Conservation (phyloP, 345 rosid species). For the Brassica rapa region DNA sequence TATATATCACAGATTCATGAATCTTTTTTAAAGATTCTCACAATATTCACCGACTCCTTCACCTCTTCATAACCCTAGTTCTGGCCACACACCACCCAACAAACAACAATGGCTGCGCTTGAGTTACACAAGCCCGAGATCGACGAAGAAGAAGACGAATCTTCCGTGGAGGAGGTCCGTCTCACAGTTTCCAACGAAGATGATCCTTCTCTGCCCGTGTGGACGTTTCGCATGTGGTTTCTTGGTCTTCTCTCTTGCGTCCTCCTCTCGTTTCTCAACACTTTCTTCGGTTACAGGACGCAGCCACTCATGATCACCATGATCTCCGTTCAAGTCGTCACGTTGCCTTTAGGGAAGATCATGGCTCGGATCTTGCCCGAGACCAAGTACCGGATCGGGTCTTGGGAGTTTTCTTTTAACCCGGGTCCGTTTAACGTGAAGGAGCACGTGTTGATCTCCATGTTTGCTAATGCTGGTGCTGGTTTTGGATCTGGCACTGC, state of each 20-base stretch:
- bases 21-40: slow-evolving; percentile 17
- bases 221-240: slow-evolving; percentile 71
- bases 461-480: slow-evolving; percentile 63
- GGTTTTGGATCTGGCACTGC: slow-evolving; percentile 58
- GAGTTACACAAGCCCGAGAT: slow-evolving; percentile 10
- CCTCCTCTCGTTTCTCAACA: slow-evolving; percentile 66
- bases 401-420: slow-evolving; percentile 47
- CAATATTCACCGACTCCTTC: slow-evolving; percentile 2
- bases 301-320: slow-evolving; percentile 56
- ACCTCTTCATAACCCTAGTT: background rate
- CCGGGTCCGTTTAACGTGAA: slow-evolving; percentile 58
- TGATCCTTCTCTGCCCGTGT: slow-evolving; percentile 58
- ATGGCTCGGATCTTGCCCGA: slow-evolving; percentile 48
- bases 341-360: slow-evolving; percentile 57
- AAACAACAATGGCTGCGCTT: slow-evolving; percentile 33
- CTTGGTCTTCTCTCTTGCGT: slow-evolving; percentile 55
- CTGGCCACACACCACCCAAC: background rate
- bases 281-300: slow-evolving; percentile 63
- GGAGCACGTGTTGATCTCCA: slow-evolving; percentile 54
- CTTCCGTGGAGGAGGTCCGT: slow-evolving; percentile 63
- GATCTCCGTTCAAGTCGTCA: slow-evolving; percentile 62
- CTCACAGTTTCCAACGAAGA: slow-evolving; percentile 58
- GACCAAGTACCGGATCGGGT: slow-evolving; percentile 47
- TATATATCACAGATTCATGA: background rate
- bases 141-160: slow-evolving; percentile 43